These are phyloP conservation scores for Vanderwaltozyma verrucispora DNA, from an alignment of 805 yeast genomes.

Conservation along the genomic window DNA sequence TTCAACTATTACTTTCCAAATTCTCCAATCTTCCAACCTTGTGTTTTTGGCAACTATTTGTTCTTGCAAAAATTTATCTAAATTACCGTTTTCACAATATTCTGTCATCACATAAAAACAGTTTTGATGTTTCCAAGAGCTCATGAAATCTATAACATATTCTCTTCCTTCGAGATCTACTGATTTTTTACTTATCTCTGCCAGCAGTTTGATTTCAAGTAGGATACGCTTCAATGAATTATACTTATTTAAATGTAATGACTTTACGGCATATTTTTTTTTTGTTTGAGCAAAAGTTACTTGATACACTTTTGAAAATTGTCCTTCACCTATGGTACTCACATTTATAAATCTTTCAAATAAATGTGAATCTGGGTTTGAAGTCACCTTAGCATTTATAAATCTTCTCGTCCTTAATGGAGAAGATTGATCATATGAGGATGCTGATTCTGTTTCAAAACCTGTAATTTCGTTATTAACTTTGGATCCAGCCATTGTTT, in stretches of 20 bases:
- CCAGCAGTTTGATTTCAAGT: constrained; percentile 24
- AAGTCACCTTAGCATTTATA: constrained; percentile 16
- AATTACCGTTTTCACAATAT: constrained; percentile 87
- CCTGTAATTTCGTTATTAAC: neutral
- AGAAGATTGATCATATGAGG: constrained; percentile 4
- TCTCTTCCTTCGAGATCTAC: constrained; percentile 50
- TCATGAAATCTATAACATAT: constrained; percentile 65
- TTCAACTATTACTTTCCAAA: constrained; percentile 92
- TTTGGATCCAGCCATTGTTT: constrained; percentile 1
- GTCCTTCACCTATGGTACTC: constrained; percentile 68
- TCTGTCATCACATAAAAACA: constrained; percentile 88
- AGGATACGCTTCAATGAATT: constrained; percentile 20
- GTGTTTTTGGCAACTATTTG: constrained; percentile 52
- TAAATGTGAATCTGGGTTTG: constrained; percentile 32
- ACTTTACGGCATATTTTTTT: constrained; percentile 69
- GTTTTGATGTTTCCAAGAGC: constrained; percentile 74
- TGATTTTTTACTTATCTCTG: constrained; percentile 32
- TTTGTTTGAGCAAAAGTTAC: constrained; percentile 55
- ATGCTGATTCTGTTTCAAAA: neutral
- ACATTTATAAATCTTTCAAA: constrained; percentile 50
- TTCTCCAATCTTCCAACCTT: constrained; percentile 84
- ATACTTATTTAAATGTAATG: constrained; percentile 47
- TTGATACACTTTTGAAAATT: constrained; percentile 80
- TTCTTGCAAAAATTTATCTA: constrained; percentile 72
- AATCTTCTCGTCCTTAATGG: constrained; percentile 13